Base-by-base conservation (phyloP, 805 yeast genomes). In the Cyberlindnera americana region DNA sequence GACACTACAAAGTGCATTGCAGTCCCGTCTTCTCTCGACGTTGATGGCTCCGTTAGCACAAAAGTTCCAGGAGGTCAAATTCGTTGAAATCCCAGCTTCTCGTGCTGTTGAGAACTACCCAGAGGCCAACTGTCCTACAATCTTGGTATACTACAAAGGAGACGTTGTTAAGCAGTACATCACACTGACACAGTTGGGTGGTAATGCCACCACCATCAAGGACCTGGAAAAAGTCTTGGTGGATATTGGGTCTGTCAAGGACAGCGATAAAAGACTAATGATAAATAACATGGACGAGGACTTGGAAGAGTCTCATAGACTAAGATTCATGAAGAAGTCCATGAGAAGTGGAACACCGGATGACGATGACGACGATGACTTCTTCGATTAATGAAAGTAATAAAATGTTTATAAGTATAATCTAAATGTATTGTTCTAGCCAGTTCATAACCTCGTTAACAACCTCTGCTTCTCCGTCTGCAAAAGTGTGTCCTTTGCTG, bases 31-130 rank as follows among this genome's bases (percentile, higher is more conserved):
- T 10, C 65, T 91, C 33, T 64, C 78, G 0, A 72, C 78, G 3
- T 55, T 87, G n/a, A 69, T 84, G 49, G 54, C 57, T 10, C 62
- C 70, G 13, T 58, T 78, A 13, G 93, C 98, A 0, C 56, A 64
- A 2, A 82, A 77, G 53, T 91, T 77, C 59, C 75, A 77, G 17
- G 96, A 93, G 55, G 64, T 91, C 51, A 93, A 93, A 62, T 85
- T 93, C 57, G 91, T 88, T 30, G 96, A 93, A 52, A 93, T 93
- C 35, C 82, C 85, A n/a, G 96, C 86, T 18, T 72, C 77, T 43
- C 78, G 96, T 61, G 95, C 97, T 37, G 83, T 90, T 48, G 98
- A 91, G 55, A 81, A 82, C 56, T 93, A 90, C 60, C 97, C 99
- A 2, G 91, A 86, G 19, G 60, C 73, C 23, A 90, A 87, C 66